Evolutionary conservation across 345 rosid genomes (phyloP).

Genomic region (Trapa bicornis): DNA sequence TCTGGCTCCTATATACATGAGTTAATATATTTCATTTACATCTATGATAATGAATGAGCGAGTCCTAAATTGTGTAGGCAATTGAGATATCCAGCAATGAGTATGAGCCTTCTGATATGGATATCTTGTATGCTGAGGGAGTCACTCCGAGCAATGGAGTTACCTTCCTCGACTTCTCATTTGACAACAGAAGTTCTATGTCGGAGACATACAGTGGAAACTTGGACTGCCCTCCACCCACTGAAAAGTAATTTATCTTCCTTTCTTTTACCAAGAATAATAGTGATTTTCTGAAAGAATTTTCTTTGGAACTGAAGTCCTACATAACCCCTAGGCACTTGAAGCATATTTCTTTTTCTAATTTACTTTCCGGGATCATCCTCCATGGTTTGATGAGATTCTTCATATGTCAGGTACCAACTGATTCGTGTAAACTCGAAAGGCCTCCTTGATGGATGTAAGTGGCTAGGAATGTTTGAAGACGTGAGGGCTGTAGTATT

Average conservation of each 20-base stretch:
- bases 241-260: constrained; percentile 18
- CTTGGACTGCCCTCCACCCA: constrained; percentile 24
- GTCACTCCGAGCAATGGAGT: constrained; percentile 46
- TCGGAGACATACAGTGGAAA: constrained; percentile 32
- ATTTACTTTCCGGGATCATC: neutral
- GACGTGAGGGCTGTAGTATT: constrained; percentile 43
- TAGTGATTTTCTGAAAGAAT: neutral
- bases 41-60: neutral
- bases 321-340: neutral
- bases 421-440: constrained; percentile 42
- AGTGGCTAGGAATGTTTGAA: constrained; percentile 65
- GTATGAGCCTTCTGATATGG: constrained; percentile 48
- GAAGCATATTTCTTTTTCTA: neutral
- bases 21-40: neutral
- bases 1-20: neutral
- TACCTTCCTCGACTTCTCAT: constrained; percentile 40
- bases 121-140: constrained; percentile 49
- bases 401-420: constrained; percentile 31
- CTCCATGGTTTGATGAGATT: neutral
- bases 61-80: constrained; percentile 23
- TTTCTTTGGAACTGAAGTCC: neutral
- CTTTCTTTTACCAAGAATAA: neutral
- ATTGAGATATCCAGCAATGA: constrained; percentile 52
- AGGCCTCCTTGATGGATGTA: constrained; percentile 43
- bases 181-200: constrained; percentile 46